A percentile compares a stretch with the other conserved stretches of the same genome.
phyloP scores from a whole-genome alignment of 805 yeast genomes.

The Candida dajiaensis region DNA sequence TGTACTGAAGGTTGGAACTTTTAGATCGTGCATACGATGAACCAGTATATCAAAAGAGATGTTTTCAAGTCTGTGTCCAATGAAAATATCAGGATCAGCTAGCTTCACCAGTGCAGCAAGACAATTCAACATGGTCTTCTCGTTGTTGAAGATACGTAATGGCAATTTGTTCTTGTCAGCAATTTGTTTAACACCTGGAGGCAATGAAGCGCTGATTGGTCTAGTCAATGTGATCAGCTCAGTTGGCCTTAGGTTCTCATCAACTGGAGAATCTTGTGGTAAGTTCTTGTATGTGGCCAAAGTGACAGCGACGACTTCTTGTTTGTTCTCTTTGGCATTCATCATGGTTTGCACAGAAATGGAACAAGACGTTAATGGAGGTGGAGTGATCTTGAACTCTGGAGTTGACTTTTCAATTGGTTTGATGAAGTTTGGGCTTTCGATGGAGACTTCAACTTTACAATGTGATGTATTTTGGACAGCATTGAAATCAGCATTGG shows the following conservation, averaged over 20 bases:
- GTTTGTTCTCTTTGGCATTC: slow-evolving; percentile 68
- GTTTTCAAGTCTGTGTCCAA: slow-evolving; percentile 84
- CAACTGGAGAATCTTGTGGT: slow-evolving; percentile 70
- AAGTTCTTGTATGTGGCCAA: slow-evolving; percentile 63
- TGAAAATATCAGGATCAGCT: slow-evolving; percentile 84
- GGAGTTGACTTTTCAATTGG: slow-evolving; percentile 39
- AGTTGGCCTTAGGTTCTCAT: slow-evolving; percentile 54
- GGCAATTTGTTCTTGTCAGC: slow-evolving; percentile 49
- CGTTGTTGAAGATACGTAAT: slow-evolving; percentile 61
- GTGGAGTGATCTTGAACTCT: slow-evolving; percentile 38
- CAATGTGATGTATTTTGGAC: slow-evolving; percentile 72
- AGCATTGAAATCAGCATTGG: slow-evolving; percentile 52
- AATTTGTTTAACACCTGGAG: slow-evolving; percentile 65
- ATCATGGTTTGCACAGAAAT: slow-evolving; percentile 75
- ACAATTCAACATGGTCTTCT: slow-evolving; percentile 66
- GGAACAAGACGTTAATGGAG: slow-evolving; percentile 69
- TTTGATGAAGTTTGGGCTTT: slow-evolving; percentile 39
- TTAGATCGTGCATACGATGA: slow-evolving; percentile 72
- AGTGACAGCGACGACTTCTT: slow-evolving; percentile 83
- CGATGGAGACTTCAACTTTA: slow-evolving; percentile 62
- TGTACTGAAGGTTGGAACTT: slow-evolving; percentile 70
- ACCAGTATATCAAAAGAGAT: slow-evolving; percentile 73
- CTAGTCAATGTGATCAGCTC: slow-evolving; percentile 69
- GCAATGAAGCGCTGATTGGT: slow-evolving; percentile 67
- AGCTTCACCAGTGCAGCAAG: slow-evolving; percentile 63